These are phyloP conservation scores for Drechslerella coelobrocha DNA, from an alignment of 2,329 filamentous ascomycete genomes.

Conservation along the genomic window DNA sequence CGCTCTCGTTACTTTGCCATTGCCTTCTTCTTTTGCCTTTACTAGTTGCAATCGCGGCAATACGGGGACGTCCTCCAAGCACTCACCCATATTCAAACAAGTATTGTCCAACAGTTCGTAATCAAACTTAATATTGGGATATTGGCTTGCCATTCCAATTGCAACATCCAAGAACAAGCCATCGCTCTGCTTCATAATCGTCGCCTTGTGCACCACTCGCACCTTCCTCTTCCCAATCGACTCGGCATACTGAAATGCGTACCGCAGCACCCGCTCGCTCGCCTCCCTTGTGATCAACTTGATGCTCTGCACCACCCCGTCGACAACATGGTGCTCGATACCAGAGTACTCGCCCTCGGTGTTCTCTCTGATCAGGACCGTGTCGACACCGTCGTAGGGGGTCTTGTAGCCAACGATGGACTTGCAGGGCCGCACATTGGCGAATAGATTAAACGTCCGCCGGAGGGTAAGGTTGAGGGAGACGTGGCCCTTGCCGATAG, in stretches of 20 bases:
- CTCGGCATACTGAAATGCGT: conserved; percentile 97
- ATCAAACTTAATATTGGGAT: conserved; percentile 93
- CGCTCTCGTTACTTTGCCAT: background rate
- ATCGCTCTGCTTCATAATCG: conserved; percentile 99
- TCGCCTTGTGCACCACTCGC: conserved; percentile 98
- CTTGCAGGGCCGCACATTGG: conserved; percentile 97
- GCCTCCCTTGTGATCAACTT: conserved; percentile 98
- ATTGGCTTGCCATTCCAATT: conserved; percentile 88
- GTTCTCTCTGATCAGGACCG: conserved; percentile 98
- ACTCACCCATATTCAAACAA: conserved; percentile 95
- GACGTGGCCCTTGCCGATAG: conserved; percentile 97
- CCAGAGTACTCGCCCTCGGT: conserved; percentile 99
- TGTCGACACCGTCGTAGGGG: conserved; percentile 95
- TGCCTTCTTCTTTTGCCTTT: too few species aligned
- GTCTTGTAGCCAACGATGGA: conserved; percentile 98
- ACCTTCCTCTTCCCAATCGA: conserved; percentile 95
- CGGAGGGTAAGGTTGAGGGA: conserved; percentile 98
- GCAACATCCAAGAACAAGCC: conserved; percentile 94
- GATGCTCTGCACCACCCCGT: conserved; percentile 98
- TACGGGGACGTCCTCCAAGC: background rate
- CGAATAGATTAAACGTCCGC: conserved; percentile 99
- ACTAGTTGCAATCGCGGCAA: too few species aligned
- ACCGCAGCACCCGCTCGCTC: conserved; percentile 92
- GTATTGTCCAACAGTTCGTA: conserved; percentile 98
- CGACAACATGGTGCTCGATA: conserved; percentile 97